These are phyloP conservation scores for Panaeolus papilionaceus DNA, from an alignment of 768 basidiomycete genomes.

Conservation along the genomic window DNA sequence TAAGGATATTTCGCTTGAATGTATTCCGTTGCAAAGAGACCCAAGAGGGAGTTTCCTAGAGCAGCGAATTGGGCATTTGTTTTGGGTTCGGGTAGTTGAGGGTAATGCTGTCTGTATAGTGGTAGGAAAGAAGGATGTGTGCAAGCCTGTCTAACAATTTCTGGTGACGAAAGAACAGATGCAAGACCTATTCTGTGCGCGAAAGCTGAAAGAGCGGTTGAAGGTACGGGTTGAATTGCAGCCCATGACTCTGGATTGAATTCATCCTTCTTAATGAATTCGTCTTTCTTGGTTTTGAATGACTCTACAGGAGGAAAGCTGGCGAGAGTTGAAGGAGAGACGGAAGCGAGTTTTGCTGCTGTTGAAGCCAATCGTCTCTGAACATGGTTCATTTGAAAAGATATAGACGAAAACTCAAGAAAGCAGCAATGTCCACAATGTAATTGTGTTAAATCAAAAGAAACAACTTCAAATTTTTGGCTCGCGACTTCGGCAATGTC, in stretches of 20 bases:
- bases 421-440: conserved; percentile 2
- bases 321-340: conserved; percentile 59
- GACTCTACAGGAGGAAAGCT: conserved; percentile 69
- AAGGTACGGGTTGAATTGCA: conserved; percentile 71
- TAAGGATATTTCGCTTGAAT: conserved; percentile 84
- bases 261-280: conserved; percentile 39
- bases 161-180: conserved; percentile 56
- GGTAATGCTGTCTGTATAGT: conserved; percentile 62
- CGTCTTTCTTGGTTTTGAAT: conserved; percentile 35
- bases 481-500: conserved; percentile 36
- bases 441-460: conserved; percentile 16
- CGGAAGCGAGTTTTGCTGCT: conserved; percentile 55
- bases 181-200: conserved; percentile 78
- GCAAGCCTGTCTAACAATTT: conserved; percentile 73
- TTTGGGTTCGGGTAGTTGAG: conserved; percentile 55
- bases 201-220: conserved; percentile 76
- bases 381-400: conserved; percentile 59
- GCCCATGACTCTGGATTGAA: conserved; percentile 78
- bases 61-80: conserved; percentile 80
- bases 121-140: conserved; percentile 76
- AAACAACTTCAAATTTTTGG: conserved; percentile 32
- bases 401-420: conserved; percentile 20
- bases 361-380: conserved; percentile 56
- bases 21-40: conserved; percentile 88
- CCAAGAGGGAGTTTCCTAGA: conserved; percentile 88